Base-by-base conservation (phyloP, 495 filamentous ascomycete species). In the Neurospora sp. region DNA sequence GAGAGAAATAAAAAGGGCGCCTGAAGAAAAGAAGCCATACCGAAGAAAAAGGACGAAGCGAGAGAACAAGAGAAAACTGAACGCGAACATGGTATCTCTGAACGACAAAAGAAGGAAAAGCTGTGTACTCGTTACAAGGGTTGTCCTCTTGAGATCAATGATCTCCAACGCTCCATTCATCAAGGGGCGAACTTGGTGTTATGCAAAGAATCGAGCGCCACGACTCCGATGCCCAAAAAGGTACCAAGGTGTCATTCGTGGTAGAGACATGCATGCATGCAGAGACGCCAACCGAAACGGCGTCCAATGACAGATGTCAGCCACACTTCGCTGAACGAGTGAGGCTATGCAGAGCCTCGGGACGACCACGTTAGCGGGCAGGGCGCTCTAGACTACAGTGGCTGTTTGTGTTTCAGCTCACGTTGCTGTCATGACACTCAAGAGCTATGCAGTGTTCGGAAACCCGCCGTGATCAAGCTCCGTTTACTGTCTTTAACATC, bases 391-490 rank as follows among this genome's bases (percentile, higher is more conserved):
- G 53, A 61, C 22, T 61, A 61, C 53, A 35, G 53, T 35, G 53
- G 53, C 53, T 61, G 53, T 22, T 31, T 16, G 53, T 61, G 53
- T 61, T 61, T 61, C 53, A 61, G 53, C 53, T 61, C 53, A 35
- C 53, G 53, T 35, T 61, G 53, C 53, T 61, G 53, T 35, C 53
- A 61, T 31, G 53, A 61, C 46, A 68, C 66, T 83, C 76, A 85
- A 16, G 84, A 85, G 73, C 82, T 84, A 76, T 94, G 92, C 70
- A 94, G 79, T 10, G 90, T 88, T 74, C 88, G 89, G 78, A 92
- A 94, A 35, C 91, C 91, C 3, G 91, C 88, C 61, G 91, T 88
- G 68, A 96, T 87, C 76, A 97, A 79, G 81, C 93, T 96, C 74
- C 91, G 83, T 44, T 87, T 83, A 61, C 86, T 83, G 69, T 82